Conservation (phyloP, 495 filamentous ascomycete species). For the Lophiostoma macrostomum region DNA sequence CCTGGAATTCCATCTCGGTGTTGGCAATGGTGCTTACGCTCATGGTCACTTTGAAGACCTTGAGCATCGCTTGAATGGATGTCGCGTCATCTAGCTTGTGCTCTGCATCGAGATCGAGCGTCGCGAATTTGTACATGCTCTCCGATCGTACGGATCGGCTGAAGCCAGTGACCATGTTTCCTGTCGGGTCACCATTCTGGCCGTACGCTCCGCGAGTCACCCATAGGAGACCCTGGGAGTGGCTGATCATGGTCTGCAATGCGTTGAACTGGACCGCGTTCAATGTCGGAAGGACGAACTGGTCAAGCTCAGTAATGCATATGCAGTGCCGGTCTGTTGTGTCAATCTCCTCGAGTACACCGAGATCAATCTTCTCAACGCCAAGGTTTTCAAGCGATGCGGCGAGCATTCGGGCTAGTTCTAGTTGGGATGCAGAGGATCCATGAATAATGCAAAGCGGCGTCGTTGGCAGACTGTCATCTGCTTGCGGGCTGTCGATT, state of each 20-base stretch:
- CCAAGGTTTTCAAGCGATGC: background rate
- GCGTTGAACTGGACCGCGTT: conserved; percentile 1
- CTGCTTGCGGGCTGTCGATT: background rate
- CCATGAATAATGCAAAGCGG: background rate
- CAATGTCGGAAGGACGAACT: conserved; percentile 9
- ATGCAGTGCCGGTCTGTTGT: conserved; percentile 7
- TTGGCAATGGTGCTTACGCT: background rate
- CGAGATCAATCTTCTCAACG: background rate
- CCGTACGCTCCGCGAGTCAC: conserved; percentile 11
- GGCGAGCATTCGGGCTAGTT: background rate
- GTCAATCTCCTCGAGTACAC: background rate
- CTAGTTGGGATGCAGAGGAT: background rate
- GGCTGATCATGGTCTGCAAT: conserved; percentile 1
- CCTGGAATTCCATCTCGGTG: conserved; percentile 14
- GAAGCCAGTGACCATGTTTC: conserved; percentile 17
- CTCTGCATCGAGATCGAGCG: conserved; percentile 15
- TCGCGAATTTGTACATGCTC: conserved; percentile 3
- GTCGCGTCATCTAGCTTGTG: background rate
- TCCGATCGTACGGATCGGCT: conserved; percentile 17
- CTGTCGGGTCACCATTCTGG: background rate
- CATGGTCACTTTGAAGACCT: conserved; percentile 2
- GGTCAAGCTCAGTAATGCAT: conserved; percentile 11
- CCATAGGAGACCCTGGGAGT: conserved; percentile 11
- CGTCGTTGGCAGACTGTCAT: background rate
- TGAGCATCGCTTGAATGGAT: background rate